Percentiles rank a stretch among this genome's conserved stretches.
Conservation (phyloP, 75 land plant genomes). For the Isoetes taiwanensis region DNA sequence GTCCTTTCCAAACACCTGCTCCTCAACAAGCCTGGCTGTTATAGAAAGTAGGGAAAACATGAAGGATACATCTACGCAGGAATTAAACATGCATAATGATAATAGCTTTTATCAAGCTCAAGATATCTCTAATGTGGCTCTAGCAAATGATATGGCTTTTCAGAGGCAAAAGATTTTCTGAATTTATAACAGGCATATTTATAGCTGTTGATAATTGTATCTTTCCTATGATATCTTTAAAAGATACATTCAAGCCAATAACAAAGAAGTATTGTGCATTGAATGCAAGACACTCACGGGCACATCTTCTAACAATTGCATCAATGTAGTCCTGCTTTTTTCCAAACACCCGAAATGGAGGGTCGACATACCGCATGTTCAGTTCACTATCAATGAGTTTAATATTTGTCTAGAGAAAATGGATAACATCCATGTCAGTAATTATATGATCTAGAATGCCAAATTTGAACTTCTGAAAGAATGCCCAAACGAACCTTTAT, state of each 20-base stretch:
- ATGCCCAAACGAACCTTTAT: slow-evolving; percentile 32
- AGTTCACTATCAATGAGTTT: slow-evolving; percentile 38
- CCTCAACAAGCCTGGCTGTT: slow-evolving; percentile 85
- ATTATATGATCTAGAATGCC: background rate
- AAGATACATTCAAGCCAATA: background rate
- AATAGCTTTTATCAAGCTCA: too few species aligned
- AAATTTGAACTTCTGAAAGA: background rate
- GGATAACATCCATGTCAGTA: background rate
- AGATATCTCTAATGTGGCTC: too few species aligned
- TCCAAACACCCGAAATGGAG: slow-evolving; percentile 37
- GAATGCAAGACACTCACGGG: slow-evolving; percentile 50
- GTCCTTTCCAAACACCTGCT: slow-evolving; percentile 89
- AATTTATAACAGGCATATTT: background rate
- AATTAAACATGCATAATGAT: too few species aligned
- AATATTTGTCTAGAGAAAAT: slow-evolving; percentile 61
- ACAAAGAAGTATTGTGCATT: background rate
- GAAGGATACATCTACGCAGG: too few species aligned
- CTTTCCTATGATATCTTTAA: background rate
- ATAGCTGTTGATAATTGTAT: background rate
- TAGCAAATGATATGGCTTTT: too few species aligned
- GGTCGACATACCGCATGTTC: slow-evolving; percentile 62
- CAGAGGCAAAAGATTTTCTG: too few species aligned
- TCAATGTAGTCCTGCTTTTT: slow-evolving; percentile 59
- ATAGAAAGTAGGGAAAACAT: too few species aligned
- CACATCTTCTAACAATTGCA: slow-evolving; percentile 83